Evolutionary conservation across 345 rosid genomes (phyloP).

Genomic region (Melaleuca quinquenervia): DNA sequence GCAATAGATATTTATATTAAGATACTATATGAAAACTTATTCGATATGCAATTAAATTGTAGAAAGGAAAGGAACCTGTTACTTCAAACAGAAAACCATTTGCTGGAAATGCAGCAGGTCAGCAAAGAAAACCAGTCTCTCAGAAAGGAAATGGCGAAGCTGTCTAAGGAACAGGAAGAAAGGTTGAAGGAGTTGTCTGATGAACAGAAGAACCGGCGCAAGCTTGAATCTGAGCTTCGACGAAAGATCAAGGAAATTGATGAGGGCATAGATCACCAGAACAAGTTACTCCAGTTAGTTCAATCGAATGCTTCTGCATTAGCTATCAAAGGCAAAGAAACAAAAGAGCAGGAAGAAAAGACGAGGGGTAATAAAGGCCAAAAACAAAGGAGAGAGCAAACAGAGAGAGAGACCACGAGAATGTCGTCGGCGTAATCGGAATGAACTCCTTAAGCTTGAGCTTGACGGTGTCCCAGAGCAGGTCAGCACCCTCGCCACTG

Average conservation of each 20-base stretch:
- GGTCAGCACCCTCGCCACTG: constrained; percentile 64
- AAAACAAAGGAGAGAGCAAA: not conserved
- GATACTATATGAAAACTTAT: no score
- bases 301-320: constrained; percentile 20
- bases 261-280: constrained; percentile 33
- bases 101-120: constrained; percentile 28
- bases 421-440: constrained; percentile 95
- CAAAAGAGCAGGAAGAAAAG: not conserved
- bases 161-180: constrained; percentile 12
- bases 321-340: constrained; percentile 9
- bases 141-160: constrained; percentile 29
- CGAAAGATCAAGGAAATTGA: constrained; percentile 32
- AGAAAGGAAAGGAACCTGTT: constrained; percentile 31
- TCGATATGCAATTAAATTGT: no score
- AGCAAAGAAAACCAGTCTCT: constrained; percentile 29
- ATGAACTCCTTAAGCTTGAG: constrained; percentile 88
- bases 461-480: constrained; percentile 54
- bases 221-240: constrained; percentile 23
- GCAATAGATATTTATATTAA: no score
- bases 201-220: constrained; percentile 10
- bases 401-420: constrained; percentile 57
- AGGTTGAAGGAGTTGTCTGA: constrained; percentile 4
- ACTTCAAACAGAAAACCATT: constrained; percentile 36
- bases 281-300: constrained; percentile 22
- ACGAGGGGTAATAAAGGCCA: not conserved